Conservation (phyloP, 2,329 filamentous ascomycete species). For the Blastomyces percursus region DNA sequence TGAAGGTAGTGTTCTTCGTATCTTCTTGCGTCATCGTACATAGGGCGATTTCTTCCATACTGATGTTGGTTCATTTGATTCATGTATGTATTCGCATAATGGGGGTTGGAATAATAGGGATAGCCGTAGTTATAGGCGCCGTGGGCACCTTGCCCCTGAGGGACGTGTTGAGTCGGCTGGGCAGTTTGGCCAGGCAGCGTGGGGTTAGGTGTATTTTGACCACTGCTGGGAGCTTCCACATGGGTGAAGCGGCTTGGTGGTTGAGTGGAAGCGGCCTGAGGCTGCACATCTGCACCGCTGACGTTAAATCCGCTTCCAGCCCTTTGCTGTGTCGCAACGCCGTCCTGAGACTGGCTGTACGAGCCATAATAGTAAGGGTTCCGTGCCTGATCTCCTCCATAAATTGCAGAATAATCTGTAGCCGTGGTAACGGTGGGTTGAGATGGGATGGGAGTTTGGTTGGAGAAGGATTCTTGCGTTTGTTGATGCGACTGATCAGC, state of each 20-base stretch:
- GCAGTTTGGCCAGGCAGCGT: constrained; percentile 47
- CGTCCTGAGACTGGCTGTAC: constrained; percentile 62
- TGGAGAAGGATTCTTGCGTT: constrained; percentile 46
- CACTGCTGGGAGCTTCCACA: constrained; percentile 69
- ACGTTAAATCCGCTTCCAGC: constrained; percentile 64
- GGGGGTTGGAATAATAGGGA: constrained; percentile 50
- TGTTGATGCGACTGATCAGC: constrained; percentile 53
- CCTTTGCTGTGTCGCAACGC: constrained; percentile 55
- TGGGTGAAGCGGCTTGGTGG: constrained; percentile 62
- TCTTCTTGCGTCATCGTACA: constrained; percentile 40
- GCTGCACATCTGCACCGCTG: constrained; percentile 49
- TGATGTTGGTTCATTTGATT: constrained; percentile 41
- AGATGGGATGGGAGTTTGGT: constrained; percentile 49
- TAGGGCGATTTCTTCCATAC: constrained; percentile 39
- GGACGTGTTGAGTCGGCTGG: constrained; percentile 43
- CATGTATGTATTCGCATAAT: constrained; percentile 50
- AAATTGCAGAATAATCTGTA: constrained; percentile 76
- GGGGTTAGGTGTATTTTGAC: constrained; percentile 83
- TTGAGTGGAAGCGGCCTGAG: constrained; percentile 53
- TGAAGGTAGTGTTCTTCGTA: constrained; percentile 38
- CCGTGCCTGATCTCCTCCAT: constrained; percentile 63
- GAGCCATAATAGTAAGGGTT: constrained; percentile 63
- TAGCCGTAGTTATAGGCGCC: constrained; percentile 50
- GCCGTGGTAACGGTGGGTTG: constrained; percentile 48
- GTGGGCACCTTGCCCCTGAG: constrained; percentile 41